Conservation (phyloP, 495 filamentous ascomycete genomes). For the Neurospora terricola region DNA sequence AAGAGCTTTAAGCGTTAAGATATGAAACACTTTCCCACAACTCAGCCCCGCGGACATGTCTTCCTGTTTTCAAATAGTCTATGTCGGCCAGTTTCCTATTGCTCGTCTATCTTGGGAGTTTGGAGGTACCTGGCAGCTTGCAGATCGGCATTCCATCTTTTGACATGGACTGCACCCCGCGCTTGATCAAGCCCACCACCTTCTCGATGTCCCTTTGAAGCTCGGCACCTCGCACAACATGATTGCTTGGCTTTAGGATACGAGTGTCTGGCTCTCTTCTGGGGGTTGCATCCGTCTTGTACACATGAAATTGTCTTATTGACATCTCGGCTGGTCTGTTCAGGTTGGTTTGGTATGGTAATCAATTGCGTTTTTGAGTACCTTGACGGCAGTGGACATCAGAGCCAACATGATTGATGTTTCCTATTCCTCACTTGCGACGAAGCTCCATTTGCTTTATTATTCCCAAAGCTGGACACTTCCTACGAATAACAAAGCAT, state of each 20-base stretch:
- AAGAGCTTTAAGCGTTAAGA: not conserved
- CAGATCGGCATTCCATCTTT: not conserved
- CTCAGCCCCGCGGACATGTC: not conserved
- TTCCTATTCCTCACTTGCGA: not conserved
- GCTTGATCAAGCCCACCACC: not conserved
- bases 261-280: not conserved
- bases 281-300: not conserved
- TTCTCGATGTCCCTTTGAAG: not conserved
- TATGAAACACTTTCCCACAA: not conserved
- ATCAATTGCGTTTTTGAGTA: not conserved
- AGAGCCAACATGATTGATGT: not conserved
- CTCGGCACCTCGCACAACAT: not conserved
- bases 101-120: not conserved
- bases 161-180: not conserved
- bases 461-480: not conserved
- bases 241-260: not conserved
- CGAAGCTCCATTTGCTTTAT: not conserved
- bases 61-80: not conserved
- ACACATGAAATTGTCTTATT: not conserved
- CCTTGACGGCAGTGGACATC: not conserved
- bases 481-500: not conserved
- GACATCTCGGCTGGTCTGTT: not conserved
- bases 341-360: not conserved
- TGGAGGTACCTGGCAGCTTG: not conserved
- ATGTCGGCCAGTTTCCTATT: not conserved